A percentile compares a stretch with the other conserved stretches of the same genome.
Conservation (phyloP, 768 basidiomycete genomes). For the Strobilomyces echinocephalus region DNA sequence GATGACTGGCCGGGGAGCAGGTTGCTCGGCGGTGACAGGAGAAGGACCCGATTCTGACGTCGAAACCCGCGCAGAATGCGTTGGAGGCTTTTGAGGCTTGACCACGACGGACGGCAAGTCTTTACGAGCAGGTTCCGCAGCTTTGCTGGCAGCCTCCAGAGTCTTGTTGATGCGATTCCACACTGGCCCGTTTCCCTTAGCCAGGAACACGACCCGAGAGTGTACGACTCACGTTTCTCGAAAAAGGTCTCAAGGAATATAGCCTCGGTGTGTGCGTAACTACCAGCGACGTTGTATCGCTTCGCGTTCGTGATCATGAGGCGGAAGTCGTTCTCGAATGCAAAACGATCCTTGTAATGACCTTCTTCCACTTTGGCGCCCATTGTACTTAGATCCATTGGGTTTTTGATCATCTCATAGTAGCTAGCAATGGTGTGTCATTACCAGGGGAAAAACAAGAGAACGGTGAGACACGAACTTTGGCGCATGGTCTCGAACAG, state of each 20-base stretch:
- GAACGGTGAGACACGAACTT: slow-evolving; percentile 44
- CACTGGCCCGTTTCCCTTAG: slow-evolving; percentile 43
- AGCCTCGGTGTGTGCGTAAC: slow-evolving; percentile 72
- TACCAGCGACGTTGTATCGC: slow-evolving; percentile 71
- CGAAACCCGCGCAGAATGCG: slow-evolving; percentile 9
- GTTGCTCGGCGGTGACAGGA: slow-evolving; percentile 22
- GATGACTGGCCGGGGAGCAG: slow-evolving; percentile 51
- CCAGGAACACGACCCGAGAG: neutral
- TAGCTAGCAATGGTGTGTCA: slow-evolving; percentile 51
- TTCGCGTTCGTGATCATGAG: slow-evolving; percentile 88
- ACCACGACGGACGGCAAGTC: slow-evolving; percentile 25
- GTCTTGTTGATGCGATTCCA: slow-evolving; percentile 89
- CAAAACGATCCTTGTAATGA: slow-evolving; percentile 78
- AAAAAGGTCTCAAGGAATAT: slow-evolving; percentile 74
- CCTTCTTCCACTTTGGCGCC: slow-evolving; percentile 81
- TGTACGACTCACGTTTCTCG: slow-evolving; percentile 65
- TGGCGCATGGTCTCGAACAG: slow-evolving; percentile 85
- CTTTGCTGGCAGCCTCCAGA: slow-evolving; percentile 59
- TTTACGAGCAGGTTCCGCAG: slow-evolving; percentile 25
- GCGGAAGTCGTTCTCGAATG: slow-evolving; percentile 80
- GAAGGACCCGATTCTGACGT: slow-evolving; percentile 14
- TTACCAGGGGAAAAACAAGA: slow-evolving; percentile 1
- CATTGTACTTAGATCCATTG: slow-evolving; percentile 94
- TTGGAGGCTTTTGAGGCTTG: slow-evolving; percentile 18
- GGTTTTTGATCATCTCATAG: slow-evolving; percentile 82